phyloP scores from a whole-genome alignment of 257 asterid genomes.

The Solanum piurae region DNA sequence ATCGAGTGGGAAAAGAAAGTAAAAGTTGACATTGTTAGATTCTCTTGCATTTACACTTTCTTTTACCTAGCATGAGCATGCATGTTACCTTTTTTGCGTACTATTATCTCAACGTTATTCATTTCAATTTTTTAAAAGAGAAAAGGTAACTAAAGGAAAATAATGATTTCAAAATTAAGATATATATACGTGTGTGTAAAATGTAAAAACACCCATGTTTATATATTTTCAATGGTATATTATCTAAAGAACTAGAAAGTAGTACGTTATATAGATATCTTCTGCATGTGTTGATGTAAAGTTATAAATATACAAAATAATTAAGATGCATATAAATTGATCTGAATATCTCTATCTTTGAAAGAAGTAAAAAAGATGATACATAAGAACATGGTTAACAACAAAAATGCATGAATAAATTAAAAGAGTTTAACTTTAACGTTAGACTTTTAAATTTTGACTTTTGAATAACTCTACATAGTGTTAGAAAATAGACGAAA shows the following conservation, averaged over 20 bases:
- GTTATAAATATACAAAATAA: no score
- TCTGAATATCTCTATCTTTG: no score
- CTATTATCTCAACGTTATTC: not conserved
- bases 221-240: not conserved
- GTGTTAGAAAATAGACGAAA: no score
- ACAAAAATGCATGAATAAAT: not conserved
- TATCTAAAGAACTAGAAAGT: no score
- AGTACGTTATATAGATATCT: no score
- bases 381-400: not conserved
- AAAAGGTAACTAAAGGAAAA: not conserved
- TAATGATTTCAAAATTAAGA: no score
- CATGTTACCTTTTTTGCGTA: not conserved
- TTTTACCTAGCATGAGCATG: not conserved
- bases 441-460: no score
- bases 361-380: no score
- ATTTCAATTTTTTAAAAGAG: no score
- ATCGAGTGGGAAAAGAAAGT: not conserved
- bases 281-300: no score
- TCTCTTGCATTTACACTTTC: not conserved
- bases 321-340: no score
- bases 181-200: not conserved
- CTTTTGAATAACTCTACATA: accelerated
- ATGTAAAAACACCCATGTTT: not conserved
- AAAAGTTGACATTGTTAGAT: not conserved
- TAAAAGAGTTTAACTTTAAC: no score